A percentile compares a stretch with the other conserved stretches of the same genome.
Conservation (phyloP, 108 stramenopile genomes). For the Cyclostephanos tholiformis region DNA sequence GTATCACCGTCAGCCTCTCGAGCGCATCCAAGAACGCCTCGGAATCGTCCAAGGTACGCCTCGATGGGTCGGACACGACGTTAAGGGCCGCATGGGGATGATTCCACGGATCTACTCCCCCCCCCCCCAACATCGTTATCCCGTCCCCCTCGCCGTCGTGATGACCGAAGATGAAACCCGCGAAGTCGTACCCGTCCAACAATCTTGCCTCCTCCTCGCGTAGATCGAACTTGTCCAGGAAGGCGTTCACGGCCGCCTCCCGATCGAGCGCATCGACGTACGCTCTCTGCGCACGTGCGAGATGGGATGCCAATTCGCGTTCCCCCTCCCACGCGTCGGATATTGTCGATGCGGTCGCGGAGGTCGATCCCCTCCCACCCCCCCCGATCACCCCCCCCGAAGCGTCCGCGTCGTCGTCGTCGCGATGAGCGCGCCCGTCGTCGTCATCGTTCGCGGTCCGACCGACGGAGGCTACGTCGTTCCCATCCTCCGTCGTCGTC, state of each 20-base stretch:
- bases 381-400: neutral
- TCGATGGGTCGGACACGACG: constrained; percentile 20
- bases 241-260: constrained; percentile 64
- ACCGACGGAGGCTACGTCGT: neutral
- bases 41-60: constrained; percentile 54
- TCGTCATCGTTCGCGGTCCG: too few relatives aligned
- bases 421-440: neutral
- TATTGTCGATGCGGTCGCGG: neutral
- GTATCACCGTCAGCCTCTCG: constrained; percentile 70
- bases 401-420: neutral
- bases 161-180: constrained; percentile 40
- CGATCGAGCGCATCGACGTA: constrained; percentile 54
- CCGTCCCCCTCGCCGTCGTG: neutral
- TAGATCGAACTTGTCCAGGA: constrained; percentile 87
- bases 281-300: constrained; percentile 58
- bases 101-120: constrained; percentile 28
- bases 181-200: constrained; percentile 78
- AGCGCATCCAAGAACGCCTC: constrained; percentile 74
- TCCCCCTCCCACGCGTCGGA: constrained; percentile 64
- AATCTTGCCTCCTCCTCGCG: constrained; percentile 71
- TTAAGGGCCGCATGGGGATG: constrained; percentile 29
- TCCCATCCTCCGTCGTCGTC: neutral
- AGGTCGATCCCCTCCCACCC: neutral
- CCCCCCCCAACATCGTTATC: constrained; percentile 14
- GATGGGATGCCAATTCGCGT: constrained; percentile 48